Conservation (phyloP, 306 rosid species). For the Rosa rugosa region DNA sequence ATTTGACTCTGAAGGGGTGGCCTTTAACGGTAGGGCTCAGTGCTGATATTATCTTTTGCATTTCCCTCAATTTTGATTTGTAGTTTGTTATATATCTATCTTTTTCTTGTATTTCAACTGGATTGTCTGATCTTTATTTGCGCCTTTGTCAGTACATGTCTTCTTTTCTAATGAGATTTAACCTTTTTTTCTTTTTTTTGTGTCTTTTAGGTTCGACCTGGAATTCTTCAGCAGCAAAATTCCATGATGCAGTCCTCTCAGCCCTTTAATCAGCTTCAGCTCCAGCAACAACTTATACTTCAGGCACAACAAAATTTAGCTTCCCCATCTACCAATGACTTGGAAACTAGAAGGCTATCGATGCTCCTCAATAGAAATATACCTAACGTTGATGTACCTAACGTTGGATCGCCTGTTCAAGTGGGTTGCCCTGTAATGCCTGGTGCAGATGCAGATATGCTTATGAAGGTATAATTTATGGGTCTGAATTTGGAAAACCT, state of each 20-base stretch:
- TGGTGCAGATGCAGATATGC: conserved; percentile 41
- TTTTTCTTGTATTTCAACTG: background rate
- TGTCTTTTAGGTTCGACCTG: conserved; percentile 54
- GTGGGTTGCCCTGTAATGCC: conserved; percentile 49
- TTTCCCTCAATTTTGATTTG: background rate
- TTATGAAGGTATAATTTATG: conserved; percentile 46
- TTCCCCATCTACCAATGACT: conserved; percentile 43
- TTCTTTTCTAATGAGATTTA: conserved; percentile 20
- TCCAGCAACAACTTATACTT: conserved; percentile 53
- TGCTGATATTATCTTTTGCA: background rate
- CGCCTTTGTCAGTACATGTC: background rate
- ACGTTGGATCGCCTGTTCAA: conserved; percentile 44
- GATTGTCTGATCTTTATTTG: background rate
- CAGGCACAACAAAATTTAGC: conserved; percentile 50
- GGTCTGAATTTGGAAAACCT: conserved; percentile 18
- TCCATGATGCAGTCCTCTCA: conserved; percentile 53
- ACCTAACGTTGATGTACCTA: conserved; percentile 39
- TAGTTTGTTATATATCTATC: background rate
- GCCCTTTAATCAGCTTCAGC: conserved; percentile 47
- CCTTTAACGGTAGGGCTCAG: conserved; percentile 58
- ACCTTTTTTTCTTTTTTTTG: background rate
- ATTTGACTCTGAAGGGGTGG: conserved; percentile 69
- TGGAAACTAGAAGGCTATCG: conserved; percentile 42
- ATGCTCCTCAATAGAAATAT: conserved; percentile 42
- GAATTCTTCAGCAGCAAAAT: conserved; percentile 44